Base-by-base conservation (phyloP, 1,284 basidiomycete species). In the Austroboletus niveus region DNA sequence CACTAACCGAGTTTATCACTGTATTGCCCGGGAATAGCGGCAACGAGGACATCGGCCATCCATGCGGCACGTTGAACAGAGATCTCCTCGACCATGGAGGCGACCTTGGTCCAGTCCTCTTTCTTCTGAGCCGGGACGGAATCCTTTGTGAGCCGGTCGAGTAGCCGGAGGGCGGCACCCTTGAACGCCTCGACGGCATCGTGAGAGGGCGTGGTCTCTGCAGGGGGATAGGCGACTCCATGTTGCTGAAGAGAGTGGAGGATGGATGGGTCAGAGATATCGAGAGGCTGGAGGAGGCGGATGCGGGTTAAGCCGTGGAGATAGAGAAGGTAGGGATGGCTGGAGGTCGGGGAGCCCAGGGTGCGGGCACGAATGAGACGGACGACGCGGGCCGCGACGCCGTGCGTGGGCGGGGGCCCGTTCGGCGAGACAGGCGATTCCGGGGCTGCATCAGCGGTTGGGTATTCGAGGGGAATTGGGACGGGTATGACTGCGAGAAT, bases 21-120 rank as follows among this genome's bases (percentile, higher is more conserved):
- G 59, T 86, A 85, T 51, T 86, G 85, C 4, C 76, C 76, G 45
- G 80, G 80, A 35, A 88, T 72, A 22, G 76, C 80, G 8, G 82
- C 76, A 20, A 89, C 75, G 38, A 91, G 75, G 9, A 88, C 79
- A 61, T 91, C 89, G 0, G 85, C 85, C 75, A 89, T 82, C 80
- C 83, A 86, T 8, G 80, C 76, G 0, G 83, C 79, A 27, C 81
- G 72, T 9, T 79, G 75, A 54, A 80, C 77, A 0, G 81, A 74
- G 10, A 84, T 76, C 34, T 87, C 85, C 54, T 87, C 85, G 12
- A 81, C 67, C 65, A 89, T 82, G 24, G 70, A 72, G 4, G 83
- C 75, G 47, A 87, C 79, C 68, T 84, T 86, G 59, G 75, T 65
- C 69, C 83, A 88, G 8, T 77, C 79, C 32, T 87, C 85, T 54